Percentiles rank a stretch among this genome's conserved stretches.
phyloP scores from a whole-genome alignment of 2,329 filamentous ascomycete genomes.

The Diaporthe humulicola region DNA sequence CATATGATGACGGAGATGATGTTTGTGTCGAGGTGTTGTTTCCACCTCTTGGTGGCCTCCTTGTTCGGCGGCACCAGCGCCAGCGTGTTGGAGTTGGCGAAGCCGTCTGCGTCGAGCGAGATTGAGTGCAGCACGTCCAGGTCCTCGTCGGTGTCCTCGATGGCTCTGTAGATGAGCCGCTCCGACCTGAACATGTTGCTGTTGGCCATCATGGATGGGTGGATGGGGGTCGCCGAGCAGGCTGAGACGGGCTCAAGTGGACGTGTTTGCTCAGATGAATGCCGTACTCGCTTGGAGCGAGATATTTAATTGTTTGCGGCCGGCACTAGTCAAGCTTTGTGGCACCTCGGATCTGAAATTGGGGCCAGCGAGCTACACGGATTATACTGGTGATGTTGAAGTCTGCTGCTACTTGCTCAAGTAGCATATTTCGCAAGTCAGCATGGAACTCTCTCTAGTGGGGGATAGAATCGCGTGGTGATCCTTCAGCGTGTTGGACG shows the following conservation, averaged over 20 bases:
- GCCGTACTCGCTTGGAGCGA: no score
- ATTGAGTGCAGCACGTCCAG: conserved; percentile 33
- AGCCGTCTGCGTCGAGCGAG: conserved; percentile 33
- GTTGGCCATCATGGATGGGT: not conserved
- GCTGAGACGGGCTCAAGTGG: not conserved
- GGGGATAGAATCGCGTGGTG: not conserved
- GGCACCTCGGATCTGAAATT: not conserved
- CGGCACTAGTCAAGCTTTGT: not conserved
- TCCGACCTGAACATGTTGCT: conserved; percentile 21
- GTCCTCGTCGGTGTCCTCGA: conserved; percentile 37
- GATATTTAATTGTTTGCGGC: not conserved
- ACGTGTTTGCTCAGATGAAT: not conserved
- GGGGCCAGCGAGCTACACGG: not conserved
- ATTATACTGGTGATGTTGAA: not conserved
- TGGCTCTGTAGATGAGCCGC: conserved; percentile 35
- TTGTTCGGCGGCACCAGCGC: conserved; percentile 29
- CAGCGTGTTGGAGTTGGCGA: conserved; percentile 30
- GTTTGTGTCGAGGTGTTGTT: conserved; percentile 6
- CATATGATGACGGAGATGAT: conserved; percentile 37
- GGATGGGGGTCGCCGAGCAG: no score
- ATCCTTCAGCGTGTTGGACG: not conserved
- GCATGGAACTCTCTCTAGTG: not conserved
- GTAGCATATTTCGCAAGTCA: not conserved
- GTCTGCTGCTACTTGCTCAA: not conserved
- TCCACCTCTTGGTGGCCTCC: conserved; percentile 34